Evolutionary conservation across 2,329 filamentous ascomycete genomes (phyloP), one percentile per base, ranked within the genome.

Genomic region (Cladobotryum mycophilum): DNA sequence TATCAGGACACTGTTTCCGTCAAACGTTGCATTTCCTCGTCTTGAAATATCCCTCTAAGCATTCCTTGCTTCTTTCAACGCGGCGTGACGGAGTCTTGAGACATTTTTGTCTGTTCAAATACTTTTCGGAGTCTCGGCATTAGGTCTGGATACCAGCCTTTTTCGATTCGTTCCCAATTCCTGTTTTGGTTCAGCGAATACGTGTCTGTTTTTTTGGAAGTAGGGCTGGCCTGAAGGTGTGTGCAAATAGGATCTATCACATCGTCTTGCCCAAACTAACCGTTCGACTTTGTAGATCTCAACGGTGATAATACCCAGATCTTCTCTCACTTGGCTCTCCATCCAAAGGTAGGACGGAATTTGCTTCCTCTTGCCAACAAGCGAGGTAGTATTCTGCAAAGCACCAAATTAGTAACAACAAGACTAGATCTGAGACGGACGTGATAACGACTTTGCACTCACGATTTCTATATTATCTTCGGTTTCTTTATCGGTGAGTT

Each of bases 31-130:
- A 42, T 55, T 54, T 53, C 45, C 49, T 37, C 34, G 41, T 42
- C 51, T 55, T 55, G 53, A 52, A 54, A 34, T 61, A 58, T 33
- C 17, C 11, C 22, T 33, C 42, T 55, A 61, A 63, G 61, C 62
- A 65, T 61, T 62, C 56, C 57, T 56, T 66, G 65, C 60, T 63
- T 62, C 61, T 57, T 60, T 56, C 41, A 61, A 60, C 61, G 55
- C 60, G 67, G 68, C 67, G 69, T 70, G 67, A 66, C 60, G 68
- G 68, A 66, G 67, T 71, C 64, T 63, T 61, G 59, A 67, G 58
- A 67, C 56, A 60, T 64, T 62, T 59, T 64, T 61, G 58, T 66
- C 65, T 64, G 62, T 63, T 63, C 64, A 64, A 63, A 64, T 64
- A 61, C 60, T 61, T 66, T 67, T 66, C 61, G 62, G 63, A 67